These are phyloP conservation scores for Leptographium procerum DNA, from an alignment of 2,329 filamentous ascomycete species.

Conservation along the genomic window DNA sequence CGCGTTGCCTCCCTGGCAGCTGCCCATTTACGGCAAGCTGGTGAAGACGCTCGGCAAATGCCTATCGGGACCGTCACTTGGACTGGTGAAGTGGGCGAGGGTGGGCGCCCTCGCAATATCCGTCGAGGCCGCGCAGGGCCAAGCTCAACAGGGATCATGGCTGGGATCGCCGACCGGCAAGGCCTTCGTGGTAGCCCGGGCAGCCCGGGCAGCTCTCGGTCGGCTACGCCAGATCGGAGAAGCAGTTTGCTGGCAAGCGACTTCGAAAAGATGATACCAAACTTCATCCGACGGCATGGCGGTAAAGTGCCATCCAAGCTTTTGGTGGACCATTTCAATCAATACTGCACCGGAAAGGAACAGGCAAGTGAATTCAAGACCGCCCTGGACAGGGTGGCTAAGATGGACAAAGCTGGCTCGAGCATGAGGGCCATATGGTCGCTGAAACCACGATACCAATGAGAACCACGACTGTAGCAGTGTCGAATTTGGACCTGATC, in stretches of 20 bases:
- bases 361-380: slow-evolving; percentile 71
- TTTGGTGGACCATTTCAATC: slow-evolving; percentile 82
- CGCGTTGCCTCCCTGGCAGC: slow-evolving; percentile 69
- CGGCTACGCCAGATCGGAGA: slow-evolving; percentile 26
- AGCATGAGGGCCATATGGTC: slow-evolving; percentile 44
- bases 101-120: slow-evolving; percentile 50
- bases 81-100: slow-evolving; percentile 76
- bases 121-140: slow-evolving; percentile 35
- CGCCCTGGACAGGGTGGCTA: slow-evolving; percentile 67
- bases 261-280: slow-evolving; percentile 61
- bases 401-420: slow-evolving; percentile 47
- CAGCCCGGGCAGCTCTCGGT: slow-evolving; percentile 27
- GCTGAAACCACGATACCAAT: slow-evolving; percentile 25
- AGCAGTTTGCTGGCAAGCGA: slow-evolving; percentile 41
- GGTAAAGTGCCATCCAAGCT: slow-evolving; percentile 73
- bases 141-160: slow-evolving; percentile 42
- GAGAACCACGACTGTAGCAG: not conserved
- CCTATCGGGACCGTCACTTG: slow-evolving; percentile 84
- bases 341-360: slow-evolving; percentile 57
- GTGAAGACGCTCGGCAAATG: slow-evolving; percentile 57
- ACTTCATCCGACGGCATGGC: slow-evolving; percentile 67
- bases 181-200: slow-evolving; percentile 26
- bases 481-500: not conserved
- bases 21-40: slow-evolving; percentile 60
- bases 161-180: slow-evolving; percentile 46